Conservation (phyloP, 2,329 filamentous ascomycete species). For the Phaeophleospora eucalypticola region DNA sequence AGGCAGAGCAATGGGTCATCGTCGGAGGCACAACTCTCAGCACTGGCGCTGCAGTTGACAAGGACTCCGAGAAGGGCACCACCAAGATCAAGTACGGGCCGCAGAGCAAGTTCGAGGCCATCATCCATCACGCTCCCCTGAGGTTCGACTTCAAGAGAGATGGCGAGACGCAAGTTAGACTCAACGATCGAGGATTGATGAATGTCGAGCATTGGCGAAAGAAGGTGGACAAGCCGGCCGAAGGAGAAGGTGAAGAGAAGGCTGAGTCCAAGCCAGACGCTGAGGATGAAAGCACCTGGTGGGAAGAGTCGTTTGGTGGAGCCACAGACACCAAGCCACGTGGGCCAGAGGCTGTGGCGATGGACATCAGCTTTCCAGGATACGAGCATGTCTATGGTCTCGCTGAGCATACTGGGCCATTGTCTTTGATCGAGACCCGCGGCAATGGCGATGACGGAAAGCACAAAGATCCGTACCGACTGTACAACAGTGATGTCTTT, state of each 20-base stretch:
- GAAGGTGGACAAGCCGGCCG: conserved; percentile 66
- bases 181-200: conserved; percentile 85
- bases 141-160: conserved; percentile 81
- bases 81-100: conserved; percentile 76
- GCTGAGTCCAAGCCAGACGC: conserved; percentile 41
- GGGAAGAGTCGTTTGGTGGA: conserved; percentile 94
- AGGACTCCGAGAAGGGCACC: conserved; percentile 62
- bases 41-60: conserved; percentile 63
- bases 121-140: conserved; percentile 80
- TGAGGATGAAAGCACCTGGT: conserved; percentile 87
- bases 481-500: conserved; percentile 97
- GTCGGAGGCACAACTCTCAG: conserved; percentile 75
- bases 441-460: conserved; percentile 84
- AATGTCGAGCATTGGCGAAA: conserved; percentile 95
- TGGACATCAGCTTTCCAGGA: conserved; percentile 88
- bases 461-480: conserved; percentile 81
- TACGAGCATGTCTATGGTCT: conserved; percentile 94
- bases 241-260: conserved; percentile 47
- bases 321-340: conserved; percentile 94
- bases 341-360: conserved; percentile 83
- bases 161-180: conserved; percentile 73
- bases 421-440: conserved; percentile 85
- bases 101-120: conserved; percentile 69
- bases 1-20: conserved; percentile 79
- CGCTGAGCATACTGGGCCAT: conserved; percentile 81